phyloP scores from a whole-genome alignment of 352 stramenopile species.

The Phytophthora foliorum region DNA sequence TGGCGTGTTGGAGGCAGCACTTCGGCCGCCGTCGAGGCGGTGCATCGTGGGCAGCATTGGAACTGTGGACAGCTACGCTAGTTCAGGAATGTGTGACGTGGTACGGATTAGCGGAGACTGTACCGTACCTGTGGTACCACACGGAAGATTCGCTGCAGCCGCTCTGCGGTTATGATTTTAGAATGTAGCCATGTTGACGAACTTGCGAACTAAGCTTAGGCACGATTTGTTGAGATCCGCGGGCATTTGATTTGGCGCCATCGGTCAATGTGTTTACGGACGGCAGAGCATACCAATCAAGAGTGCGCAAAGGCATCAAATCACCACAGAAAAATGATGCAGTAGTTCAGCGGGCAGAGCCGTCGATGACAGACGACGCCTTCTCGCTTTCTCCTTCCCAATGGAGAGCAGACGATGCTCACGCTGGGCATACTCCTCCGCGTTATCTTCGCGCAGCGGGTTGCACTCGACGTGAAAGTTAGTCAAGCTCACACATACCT shows the following conservation, averaged over 20 bases:
- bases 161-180: conserved; percentile 26
- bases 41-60: conserved; percentile 58
- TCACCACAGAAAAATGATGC: no score
- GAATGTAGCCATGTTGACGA: no score
- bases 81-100: conserved; percentile 27
- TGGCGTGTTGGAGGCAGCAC: conserved; percentile 35
- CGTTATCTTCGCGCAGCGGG: background rate
- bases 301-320: no score
- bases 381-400: background rate
- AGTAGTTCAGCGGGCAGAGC: no score
- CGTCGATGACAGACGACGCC: background rate
- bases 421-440: background rate
- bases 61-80: background rate
- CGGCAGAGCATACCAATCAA: no score
- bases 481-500: background rate
- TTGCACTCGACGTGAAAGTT: conserved; percentile 1
- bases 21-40: conserved; percentile 34
- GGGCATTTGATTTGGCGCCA: no score
- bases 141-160: conserved; percentile 23
- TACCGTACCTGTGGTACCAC: conserved; percentile 12
- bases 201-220: no score
- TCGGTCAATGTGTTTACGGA: no score
- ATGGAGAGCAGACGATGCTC: background rate
- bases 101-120: conserved; percentile 1
- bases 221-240: no score